Evolutionary conservation across 805 yeast species (phyloP).

Genomic region (Geotrichum ghanense): DNA sequence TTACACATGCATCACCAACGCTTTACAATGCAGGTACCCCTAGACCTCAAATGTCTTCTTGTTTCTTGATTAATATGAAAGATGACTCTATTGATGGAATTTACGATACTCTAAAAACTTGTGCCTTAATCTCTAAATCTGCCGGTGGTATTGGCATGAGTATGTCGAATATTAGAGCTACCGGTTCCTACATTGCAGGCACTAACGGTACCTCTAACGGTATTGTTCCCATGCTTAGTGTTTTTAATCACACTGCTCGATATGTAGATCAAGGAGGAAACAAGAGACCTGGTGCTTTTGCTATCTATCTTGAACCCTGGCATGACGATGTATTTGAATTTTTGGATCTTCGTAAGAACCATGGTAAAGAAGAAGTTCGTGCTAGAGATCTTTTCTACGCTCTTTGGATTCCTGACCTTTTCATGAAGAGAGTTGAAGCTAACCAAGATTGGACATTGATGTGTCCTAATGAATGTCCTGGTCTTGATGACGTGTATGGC

Average conservation of each 20-base stretch:
- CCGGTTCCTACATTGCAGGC: conserved; percentile 77
- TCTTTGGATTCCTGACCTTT: conserved; percentile 86
- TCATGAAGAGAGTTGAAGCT: conserved; percentile 72
- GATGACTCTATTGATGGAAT: conserved; percentile 92
- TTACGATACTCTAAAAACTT: conserved; percentile 69
- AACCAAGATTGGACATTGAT: conserved; percentile 77
- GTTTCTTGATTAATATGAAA: conserved; percentile 80
- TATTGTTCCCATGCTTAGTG: conserved; percentile 84
- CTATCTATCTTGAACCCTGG: conserved; percentile 91
- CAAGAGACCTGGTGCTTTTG: conserved; percentile 93
- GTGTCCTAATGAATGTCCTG: conserved; percentile 79
- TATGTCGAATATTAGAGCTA: conserved; percentile 69
- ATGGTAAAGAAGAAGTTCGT: conserved; percentile 85
- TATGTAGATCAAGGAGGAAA: conserved; percentile 97
- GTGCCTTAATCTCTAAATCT: conserved; percentile 81
- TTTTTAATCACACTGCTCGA: conserved; percentile 85
- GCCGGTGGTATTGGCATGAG: conserved; percentile 94
- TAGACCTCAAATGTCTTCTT: conserved; percentile 71
- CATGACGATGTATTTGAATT: conserved; percentile 81
- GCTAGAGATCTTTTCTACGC: conserved; percentile 90
- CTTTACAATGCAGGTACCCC: conserved; percentile 84
- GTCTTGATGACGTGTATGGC: conserved; percentile 68
- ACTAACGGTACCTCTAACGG: conserved; percentile 84
- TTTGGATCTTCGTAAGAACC: conserved; percentile 74
- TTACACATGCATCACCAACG: conserved; percentile 92